A percentile compares a stretch with the other conserved stretches of the same genome.
Conservation (phyloP, 2,329 filamentous ascomycete genomes). For the Aspergillus sp. region DNA sequence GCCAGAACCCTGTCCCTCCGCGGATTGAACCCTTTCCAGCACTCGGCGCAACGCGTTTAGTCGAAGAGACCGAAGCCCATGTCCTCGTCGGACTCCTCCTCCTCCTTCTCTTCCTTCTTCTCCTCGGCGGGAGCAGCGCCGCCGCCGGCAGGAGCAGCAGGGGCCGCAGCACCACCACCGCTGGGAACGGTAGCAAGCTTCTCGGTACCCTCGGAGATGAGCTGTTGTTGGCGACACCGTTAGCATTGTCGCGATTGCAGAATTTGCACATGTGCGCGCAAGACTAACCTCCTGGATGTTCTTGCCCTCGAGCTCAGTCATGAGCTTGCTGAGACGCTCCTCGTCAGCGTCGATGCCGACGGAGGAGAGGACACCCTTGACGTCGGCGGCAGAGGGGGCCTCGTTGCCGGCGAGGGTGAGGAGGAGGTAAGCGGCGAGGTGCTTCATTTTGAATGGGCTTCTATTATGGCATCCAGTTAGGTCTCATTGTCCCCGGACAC, state of each 20-base stretch:
- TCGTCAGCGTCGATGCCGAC: slow-evolving; percentile 91
- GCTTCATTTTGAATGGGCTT: slow-evolving; percentile 76
- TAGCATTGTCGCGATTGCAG: slow-evolving; percentile 8
- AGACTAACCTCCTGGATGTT: slow-evolving; percentile 75
- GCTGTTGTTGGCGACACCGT: slow-evolving; percentile 42
- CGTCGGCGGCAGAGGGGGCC: slow-evolving; percentile 72
- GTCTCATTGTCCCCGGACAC: too few relatives aligned
- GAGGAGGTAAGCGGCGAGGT: slow-evolving; percentile 98
- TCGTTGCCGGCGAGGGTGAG: slow-evolving; percentile 86
- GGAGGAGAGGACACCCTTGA: slow-evolving; percentile 81
- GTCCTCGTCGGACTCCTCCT: slow-evolving; percentile 64
- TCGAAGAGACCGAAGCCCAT: slow-evolving; percentile 70
- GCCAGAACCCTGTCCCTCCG: slow-evolving; percentile 49
- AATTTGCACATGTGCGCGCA: not conserved
- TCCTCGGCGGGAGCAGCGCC: slow-evolving; percentile 58
- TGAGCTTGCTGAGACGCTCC: slow-evolving; percentile 75
- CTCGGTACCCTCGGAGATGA: slow-evolving; percentile 78
- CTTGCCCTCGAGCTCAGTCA: slow-evolving; percentile 62
- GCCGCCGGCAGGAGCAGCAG: slow-evolving; percentile 56
- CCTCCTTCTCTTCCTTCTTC: slow-evolving; percentile 68
- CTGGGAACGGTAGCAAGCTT: slow-evolving; percentile 98
- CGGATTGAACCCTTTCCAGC: slow-evolving; percentile 46
- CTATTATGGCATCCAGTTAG: too few relatives aligned
- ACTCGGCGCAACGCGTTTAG: slow-evolving; percentile 29
- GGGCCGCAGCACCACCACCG: slow-evolving; percentile 54